phyloP scores from a whole-genome alignment of 2,329 filamentous ascomycete genomes.

The Aspergillus flavus region DNA sequence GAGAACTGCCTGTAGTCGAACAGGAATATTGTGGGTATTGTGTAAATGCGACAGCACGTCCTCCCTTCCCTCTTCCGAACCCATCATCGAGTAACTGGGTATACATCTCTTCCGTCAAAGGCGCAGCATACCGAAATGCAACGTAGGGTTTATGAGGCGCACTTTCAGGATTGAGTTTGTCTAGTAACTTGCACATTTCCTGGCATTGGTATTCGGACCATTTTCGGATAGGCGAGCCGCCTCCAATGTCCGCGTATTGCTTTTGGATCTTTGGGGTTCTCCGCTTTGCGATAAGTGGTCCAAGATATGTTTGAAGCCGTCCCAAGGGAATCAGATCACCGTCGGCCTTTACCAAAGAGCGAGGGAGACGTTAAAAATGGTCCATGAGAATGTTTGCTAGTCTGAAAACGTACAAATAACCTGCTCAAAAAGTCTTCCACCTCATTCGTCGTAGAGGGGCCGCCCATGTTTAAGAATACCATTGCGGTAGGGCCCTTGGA shows the following conservation, averaged over 20 bases:
- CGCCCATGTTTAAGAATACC: slow-evolving; percentile 99
- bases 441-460: slow-evolving; percentile 83
- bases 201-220: slow-evolving; percentile 94
- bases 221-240: slow-evolving; percentile 95
- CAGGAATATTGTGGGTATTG: slow-evolving; percentile 99
- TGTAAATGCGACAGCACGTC: slow-evolving; percentile 92
- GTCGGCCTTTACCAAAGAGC: slow-evolving; percentile 66
- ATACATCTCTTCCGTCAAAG: slow-evolving; percentile 94
- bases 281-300: slow-evolving; percentile 80
- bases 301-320: slow-evolving; percentile 85
- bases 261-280: slow-evolving; percentile 95
- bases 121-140: slow-evolving; percentile 92
- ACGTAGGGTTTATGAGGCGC: slow-evolving; percentile 98
- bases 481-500: slow-evolving; percentile 88
- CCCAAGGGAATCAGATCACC: slow-evolving; percentile 95
- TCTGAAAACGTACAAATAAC: slow-evolving; percentile 71
- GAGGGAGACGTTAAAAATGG: slow-evolving; percentile 7
- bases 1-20: slow-evolving; percentile 91
- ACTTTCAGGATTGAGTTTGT: slow-evolving; percentile 86
- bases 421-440: slow-evolving; percentile 88
- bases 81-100: slow-evolving; percentile 79
- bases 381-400: neutral
- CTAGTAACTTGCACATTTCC: slow-evolving; percentile 97
- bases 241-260: slow-evolving; percentile 93
- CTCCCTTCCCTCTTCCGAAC: slow-evolving; percentile 86